These are phyloP conservation scores for Fraxinus pennsylvanica DNA, from an alignment of 257 asterid species.

Conservation along the genomic window DNA sequence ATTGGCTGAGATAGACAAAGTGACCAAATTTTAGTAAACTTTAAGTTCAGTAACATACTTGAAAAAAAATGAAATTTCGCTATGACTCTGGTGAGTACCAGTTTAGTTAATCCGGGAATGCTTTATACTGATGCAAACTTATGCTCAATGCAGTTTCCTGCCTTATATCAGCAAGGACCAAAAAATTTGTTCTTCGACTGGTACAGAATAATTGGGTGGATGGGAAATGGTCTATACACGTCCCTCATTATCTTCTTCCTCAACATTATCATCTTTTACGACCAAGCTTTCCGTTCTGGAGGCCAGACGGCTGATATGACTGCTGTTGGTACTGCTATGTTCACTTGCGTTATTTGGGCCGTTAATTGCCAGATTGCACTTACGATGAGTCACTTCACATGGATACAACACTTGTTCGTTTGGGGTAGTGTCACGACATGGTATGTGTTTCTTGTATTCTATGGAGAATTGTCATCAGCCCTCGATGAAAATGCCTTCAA, in stretches of 20 bases:
- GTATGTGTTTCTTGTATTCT: constrained; percentile 75
- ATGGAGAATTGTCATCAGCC: constrained; percentile 51
- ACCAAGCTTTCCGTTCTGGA: constrained; percentile 79
- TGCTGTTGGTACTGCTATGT: constrained; percentile 87
- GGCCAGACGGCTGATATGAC: constrained; percentile 93
- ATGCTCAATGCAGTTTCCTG: constrained; percentile 73
- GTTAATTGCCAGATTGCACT: constrained; percentile 88
- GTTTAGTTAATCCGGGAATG: not conserved
- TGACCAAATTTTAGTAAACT: not conserved
- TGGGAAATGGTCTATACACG: constrained; percentile 83
- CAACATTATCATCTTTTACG: constrained; percentile 66
- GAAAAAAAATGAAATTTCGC: not conserved
- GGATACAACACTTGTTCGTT: constrained; percentile 81
- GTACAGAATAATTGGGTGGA: constrained; percentile 88
- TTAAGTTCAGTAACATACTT: no score
- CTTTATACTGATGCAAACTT: constrained; percentile 17
- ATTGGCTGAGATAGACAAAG: not conserved
- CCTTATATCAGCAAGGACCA: constrained; percentile 94
- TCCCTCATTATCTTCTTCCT: constrained; percentile 77
- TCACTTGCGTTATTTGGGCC: constrained; percentile 89
- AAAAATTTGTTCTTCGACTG: constrained; percentile 87
- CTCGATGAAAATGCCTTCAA: constrained; percentile 54
- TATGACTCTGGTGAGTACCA: not conserved
- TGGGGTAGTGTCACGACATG: constrained; percentile 73
- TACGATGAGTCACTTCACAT: constrained; percentile 92